Conservation (phyloP, 1,284 basidiomycete species). For the Puccinia polysora region DNA sequence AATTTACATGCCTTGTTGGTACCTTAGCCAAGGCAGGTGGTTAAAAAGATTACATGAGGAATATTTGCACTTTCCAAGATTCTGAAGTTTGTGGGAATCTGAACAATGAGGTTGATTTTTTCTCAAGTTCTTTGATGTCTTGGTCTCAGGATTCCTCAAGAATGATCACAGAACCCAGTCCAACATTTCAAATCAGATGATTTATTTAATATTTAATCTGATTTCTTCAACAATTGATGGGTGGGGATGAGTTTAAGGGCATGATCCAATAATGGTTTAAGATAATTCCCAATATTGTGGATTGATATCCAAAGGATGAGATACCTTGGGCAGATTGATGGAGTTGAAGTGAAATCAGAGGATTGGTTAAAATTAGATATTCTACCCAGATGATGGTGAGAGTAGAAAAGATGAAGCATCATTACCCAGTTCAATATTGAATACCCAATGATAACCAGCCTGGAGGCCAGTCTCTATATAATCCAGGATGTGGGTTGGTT, state of each 20-base stretch:
- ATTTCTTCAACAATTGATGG: conserved; percentile 73
- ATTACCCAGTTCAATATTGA: conserved; percentile 87
- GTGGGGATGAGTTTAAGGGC: conserved; percentile 79
- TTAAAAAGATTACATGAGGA: conserved; percentile 88
- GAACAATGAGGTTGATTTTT: no score
- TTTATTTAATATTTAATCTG: conserved; percentile 90
- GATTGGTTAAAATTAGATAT: no score
- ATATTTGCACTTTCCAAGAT: conserved; percentile 80
- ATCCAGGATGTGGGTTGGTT: conserved; percentile 23
- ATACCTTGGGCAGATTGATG: conserved; percentile 61
- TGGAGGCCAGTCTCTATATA: conserved; percentile 74
- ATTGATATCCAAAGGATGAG: conserved; percentile 70
- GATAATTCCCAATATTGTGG: conserved; percentile 67
- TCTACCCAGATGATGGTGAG: neutral
- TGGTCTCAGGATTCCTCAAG: conserved; percentile 69
- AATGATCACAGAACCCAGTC: conserved; percentile 95
- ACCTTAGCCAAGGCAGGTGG: conserved; percentile 96
- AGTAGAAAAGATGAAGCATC: conserved; percentile 44
- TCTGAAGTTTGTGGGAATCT: conserved; percentile 75
- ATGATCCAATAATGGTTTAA: conserved; percentile 76
- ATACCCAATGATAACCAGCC: conserved; percentile 74
- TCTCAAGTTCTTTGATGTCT: conserved; percentile 59
- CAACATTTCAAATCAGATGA: conserved; percentile 97
- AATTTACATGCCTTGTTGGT: conserved; percentile 92
- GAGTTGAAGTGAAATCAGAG: neutral